Base-by-base conservation (phyloP, 2,329 filamentous ascomycete genomes). In the Xylariaceae sp. region DNA sequence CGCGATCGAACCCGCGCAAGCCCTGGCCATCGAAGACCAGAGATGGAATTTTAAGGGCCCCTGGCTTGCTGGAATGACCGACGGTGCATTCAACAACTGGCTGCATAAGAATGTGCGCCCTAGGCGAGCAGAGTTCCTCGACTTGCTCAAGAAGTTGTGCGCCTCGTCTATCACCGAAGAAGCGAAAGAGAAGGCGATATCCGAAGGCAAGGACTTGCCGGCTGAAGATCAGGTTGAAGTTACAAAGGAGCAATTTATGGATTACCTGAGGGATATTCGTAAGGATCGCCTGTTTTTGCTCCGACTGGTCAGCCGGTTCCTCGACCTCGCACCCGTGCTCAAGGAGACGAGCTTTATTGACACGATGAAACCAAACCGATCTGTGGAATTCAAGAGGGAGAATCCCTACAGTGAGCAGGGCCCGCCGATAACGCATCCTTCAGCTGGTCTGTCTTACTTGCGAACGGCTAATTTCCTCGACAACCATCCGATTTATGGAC, bases 21-120 rank as follows among this genome's bases (percentile, higher is more conserved):
- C 69, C 30, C 65, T 66, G 34, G 68, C 74, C 47, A 66, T 71
- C 41, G 73, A 75, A 53, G 78, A 80, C 62, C 77, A 76, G 65
- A 78, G 85, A 63, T 89, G 86, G 86, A 88, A 85, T 69, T 88
- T 87, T 64, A 74, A 75, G 30, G 86, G 86, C 0, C 86, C 86
- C 2, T 88, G 85, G 85, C 76, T 88, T 39, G 84, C 84, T 39
- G 82, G 82, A 49, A 79, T 87, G 76, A 80, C 77, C 3, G 78
- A 85, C 61, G 84, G 84, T 15, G 78, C 84, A 11, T 88, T 89
- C 68, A 73, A 79, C 30, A 69, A 72, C 34, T 88, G 83, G 66
- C 60, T 88, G 10, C 70, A 76, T 54, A 83, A 78, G 65, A 73
- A 75, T 18, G 82, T 88, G 47, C 78, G 80, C 53, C 77, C 75